Conservation (phyloP, 768 basidiomycete species). For the Auriscalpium orientale region DNA sequence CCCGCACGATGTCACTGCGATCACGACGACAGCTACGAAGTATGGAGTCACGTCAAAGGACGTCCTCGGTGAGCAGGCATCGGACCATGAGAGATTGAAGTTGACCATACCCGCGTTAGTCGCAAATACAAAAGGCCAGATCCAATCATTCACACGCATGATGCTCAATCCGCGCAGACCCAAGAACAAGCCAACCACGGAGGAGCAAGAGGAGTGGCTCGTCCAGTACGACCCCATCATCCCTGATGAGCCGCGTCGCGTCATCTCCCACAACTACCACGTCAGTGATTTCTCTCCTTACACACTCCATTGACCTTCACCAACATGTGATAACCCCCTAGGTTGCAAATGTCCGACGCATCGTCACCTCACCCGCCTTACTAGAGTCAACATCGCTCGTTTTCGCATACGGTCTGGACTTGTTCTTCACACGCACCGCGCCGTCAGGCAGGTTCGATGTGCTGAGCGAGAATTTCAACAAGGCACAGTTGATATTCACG, state of each 20-base stretch:
- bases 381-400: slow-evolving; percentile 91
- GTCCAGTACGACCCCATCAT: slow-evolving; percentile 79
- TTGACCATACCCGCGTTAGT: slow-evolving; percentile 36
- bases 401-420: slow-evolving; percentile 79
- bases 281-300: slow-evolving; percentile 25
- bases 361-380: slow-evolving; percentile 74
- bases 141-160: slow-evolving; percentile 66
- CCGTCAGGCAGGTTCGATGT: slow-evolving; percentile 92
- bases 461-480: slow-evolving; percentile 88
- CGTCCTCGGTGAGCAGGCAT: slow-evolving; percentile 61
- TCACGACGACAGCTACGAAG: slow-evolving; percentile 75
- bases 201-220: slow-evolving; percentile 82
- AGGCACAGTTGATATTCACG: slow-evolving; percentile 81
- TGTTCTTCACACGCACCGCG: slow-evolving; percentile 79
- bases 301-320: background rate
- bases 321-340: slow-evolving; percentile 22
- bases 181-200: slow-evolving; percentile 59
- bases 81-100: background rate
- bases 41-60: slow-evolving; percentile 86
- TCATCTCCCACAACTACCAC: slow-evolving; percentile 50
- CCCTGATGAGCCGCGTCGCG: slow-evolving; percentile 54
- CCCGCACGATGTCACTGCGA: slow-evolving; percentile 58
- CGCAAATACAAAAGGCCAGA: slow-evolving; percentile 64
- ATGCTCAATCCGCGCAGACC: slow-evolving; percentile 82
- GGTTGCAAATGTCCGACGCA: slow-evolving; percentile 61